Evolutionary conservation across 1,139 yeast genomes (phyloP), one percentile per base, ranked within the genome.

Genomic region (Candida labiduridarum): DNA sequence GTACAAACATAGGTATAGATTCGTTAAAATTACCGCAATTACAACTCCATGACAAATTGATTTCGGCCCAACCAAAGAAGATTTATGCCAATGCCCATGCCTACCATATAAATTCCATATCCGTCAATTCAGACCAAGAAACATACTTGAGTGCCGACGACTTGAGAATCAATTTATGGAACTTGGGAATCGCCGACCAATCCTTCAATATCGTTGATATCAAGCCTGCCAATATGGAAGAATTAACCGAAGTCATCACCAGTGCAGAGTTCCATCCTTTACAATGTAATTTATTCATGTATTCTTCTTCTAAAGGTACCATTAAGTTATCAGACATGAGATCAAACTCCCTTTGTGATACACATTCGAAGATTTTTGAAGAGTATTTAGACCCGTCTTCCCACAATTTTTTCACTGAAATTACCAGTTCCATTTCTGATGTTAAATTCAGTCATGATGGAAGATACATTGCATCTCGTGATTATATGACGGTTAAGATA

Each of bases 151-250:
- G 92, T 55, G 88, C 96, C 46, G 99, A 95, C 71, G 99, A 95
- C 70, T 80, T 95, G 66, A 83, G 99, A 67, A 88, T 95, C 66
- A 95, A 95, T 69, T 76, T 95, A 59, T 95, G 99, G 99, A 92
- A 94, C 68, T 76, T 92, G 60, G 94, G 91, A 48, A 89, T 91
- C 60, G 91, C 97, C 38, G 97, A 94, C 69, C 97, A 94, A 72
- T 85, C 95, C 60, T 95, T 95, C 72, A 95, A 89, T 68, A 92
- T 95, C 60, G 99, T 95, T 54, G 99, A 95, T 70, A 95, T 95
- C 63, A 92, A 95, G 69, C 99, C 99, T 6, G 89, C 94, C 16
- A 91, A 92, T 69, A 95, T 95, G 99, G 99, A 95, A 73, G 99
- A 95, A 71, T 81, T 95, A 63, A 94, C 99, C 12, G 99, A 95